These are phyloP conservation scores for Leccinum idahoense DNA, from an alignment of 1,284 basidiomycete species.

Conservation along the genomic window DNA sequence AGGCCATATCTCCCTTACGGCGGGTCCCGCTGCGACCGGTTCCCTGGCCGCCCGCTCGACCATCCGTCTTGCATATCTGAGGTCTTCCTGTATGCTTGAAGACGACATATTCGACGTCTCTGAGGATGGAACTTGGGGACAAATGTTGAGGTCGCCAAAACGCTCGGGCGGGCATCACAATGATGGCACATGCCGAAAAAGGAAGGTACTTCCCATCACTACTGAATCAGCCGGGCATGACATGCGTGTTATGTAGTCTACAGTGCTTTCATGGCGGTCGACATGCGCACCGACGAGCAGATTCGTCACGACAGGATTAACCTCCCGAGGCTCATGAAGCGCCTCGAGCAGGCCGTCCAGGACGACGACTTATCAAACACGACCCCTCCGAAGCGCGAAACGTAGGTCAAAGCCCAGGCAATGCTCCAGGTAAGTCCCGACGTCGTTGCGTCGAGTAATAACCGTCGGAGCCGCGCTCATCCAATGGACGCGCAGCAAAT, in stretches of 20 bases:
- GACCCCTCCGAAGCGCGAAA: slow-evolving; percentile 28
- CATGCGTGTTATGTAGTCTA: too few relatives aligned
- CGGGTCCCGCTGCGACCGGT: slow-evolving; percentile 8
- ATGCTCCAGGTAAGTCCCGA: slow-evolving; percentile 47
- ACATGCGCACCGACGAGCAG: slow-evolving; percentile 35
- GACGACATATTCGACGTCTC: slow-evolving; percentile 17
- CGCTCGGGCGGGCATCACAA: slow-evolving; percentile 9
- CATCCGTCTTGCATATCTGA: slow-evolving; percentile 12
- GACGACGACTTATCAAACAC: slow-evolving; percentile 44
- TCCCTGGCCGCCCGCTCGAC: slow-evolving; percentile 26
- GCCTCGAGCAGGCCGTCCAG: slow-evolving; percentile 53
- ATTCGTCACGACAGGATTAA: slow-evolving; percentile 63
- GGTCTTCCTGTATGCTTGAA: slow-evolving; percentile 17
- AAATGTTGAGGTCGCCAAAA: neutral
- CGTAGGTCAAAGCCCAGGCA: slow-evolving; percentile 55
- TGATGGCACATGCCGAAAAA: slow-evolving; percentile 10
- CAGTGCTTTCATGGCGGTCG: neutral
- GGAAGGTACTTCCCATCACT: slow-evolving; percentile 24
- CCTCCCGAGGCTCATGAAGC: slow-evolving; percentile 53
- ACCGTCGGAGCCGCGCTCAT: neutral
- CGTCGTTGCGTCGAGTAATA: neutral
- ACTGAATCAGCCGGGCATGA: too few relatives aligned
- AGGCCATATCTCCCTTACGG: slow-evolving; percentile 18
- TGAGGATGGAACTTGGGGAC: neutral
- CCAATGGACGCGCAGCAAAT: slow-evolving; percentile 44